phyloP scores from a whole-genome alignment of 2,329 filamentous ascomycete genomes.

The Hypoxylon sp. region DNA sequence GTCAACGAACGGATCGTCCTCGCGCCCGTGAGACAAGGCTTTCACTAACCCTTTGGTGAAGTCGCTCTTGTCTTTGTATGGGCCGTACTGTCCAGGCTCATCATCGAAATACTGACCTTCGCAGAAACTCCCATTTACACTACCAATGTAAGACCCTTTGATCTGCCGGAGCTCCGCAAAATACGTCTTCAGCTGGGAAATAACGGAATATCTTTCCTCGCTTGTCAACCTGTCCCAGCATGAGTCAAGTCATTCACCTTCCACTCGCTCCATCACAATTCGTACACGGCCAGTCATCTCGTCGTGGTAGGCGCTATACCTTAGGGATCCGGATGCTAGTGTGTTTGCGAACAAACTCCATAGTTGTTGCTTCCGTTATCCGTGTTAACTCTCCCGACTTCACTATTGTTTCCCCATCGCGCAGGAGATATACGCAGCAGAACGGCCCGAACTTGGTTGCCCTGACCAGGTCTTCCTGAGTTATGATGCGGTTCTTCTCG shows the following conservation, averaged over 20 bases:
- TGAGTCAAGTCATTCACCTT: constrained; percentile 25
- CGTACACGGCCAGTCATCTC: constrained; percentile 27
- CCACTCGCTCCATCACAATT: constrained; percentile 35
- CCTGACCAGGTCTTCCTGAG: no score
- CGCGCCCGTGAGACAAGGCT: not conserved
- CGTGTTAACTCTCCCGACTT: not conserved
- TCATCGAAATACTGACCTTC: constrained; percentile 23
- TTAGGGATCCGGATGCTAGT: constrained; percentile 33
- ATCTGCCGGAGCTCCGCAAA: constrained; percentile 28
- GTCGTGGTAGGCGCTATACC: constrained; percentile 30
- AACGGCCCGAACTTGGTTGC: no score
- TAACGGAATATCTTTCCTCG: constrained; percentile 25
- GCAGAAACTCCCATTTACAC: constrained; percentile 24
- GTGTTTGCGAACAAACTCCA: constrained; percentile 26
- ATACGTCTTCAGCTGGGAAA: constrained; percentile 19
- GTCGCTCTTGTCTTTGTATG: not conserved
- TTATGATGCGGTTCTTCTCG: no score
- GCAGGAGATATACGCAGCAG: no score
- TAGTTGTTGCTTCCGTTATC: constrained; percentile 23
- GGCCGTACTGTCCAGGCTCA: constrained; percentile 11
- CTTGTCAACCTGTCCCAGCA: constrained; percentile 22
- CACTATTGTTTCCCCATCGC: not conserved
- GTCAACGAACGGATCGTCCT: not conserved
- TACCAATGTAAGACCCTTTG: constrained; percentile 24
- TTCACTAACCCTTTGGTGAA: not conserved